These are phyloP conservation scores for Apophysomyces ossiformis DNA, from an alignment of 371 early-diverging fungal genomes.

Conservation along the genomic window DNA sequence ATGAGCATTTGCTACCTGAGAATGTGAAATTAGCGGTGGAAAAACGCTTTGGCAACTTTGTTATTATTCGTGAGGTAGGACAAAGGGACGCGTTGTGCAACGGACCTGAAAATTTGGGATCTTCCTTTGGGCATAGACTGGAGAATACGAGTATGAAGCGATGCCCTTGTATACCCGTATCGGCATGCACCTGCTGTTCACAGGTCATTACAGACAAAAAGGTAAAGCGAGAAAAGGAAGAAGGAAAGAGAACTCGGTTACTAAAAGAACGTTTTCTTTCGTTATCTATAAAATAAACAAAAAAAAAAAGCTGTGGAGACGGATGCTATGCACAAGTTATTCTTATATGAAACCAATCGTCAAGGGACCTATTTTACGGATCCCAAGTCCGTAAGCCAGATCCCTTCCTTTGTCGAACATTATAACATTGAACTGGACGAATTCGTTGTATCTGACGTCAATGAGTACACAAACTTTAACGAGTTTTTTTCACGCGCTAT, in stretches of 20 bases:
- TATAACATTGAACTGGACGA: slow-evolving; percentile 58
- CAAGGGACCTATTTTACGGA: slow-evolving; percentile 73
- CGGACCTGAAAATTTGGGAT: too few relatives aligned
- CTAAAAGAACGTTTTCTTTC: not conserved
- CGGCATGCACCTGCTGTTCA: slow-evolving; percentile 58
- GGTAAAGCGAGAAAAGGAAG: slow-evolving; percentile 21
- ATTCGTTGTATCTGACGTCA: slow-evolving; percentile 45
- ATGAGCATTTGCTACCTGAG: slow-evolving; percentile 33
- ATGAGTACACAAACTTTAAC: slow-evolving; percentile 67
- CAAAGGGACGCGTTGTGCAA: not conserved
- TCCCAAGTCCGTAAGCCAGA: slow-evolving; percentile 65
- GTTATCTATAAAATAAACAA: too few relatives aligned
- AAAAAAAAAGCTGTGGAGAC: slow-evolving; percentile 44
- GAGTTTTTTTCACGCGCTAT: slow-evolving; percentile 80
- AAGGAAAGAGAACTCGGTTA: not conserved
- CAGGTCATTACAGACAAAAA: slow-evolving; percentile 41
- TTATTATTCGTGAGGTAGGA: slow-evolving; percentile 44
- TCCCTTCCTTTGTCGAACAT: slow-evolving; percentile 65
- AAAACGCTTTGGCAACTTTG: slow-evolving; percentile 52
- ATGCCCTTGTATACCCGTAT: slow-evolving; percentile 61
- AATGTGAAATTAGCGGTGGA: slow-evolving; percentile 42
- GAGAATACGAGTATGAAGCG: slow-evolving; percentile 52
- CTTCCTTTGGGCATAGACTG: slow-evolving; percentile 30
- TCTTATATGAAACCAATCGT: slow-evolving; percentile 54
- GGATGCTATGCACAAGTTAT: slow-evolving; percentile 52